Evolutionary conservation across 108 stramenopile species (phyloP), one percentile per base, ranked within the genome.

Genomic region (Nitzschia sp.): DNA sequence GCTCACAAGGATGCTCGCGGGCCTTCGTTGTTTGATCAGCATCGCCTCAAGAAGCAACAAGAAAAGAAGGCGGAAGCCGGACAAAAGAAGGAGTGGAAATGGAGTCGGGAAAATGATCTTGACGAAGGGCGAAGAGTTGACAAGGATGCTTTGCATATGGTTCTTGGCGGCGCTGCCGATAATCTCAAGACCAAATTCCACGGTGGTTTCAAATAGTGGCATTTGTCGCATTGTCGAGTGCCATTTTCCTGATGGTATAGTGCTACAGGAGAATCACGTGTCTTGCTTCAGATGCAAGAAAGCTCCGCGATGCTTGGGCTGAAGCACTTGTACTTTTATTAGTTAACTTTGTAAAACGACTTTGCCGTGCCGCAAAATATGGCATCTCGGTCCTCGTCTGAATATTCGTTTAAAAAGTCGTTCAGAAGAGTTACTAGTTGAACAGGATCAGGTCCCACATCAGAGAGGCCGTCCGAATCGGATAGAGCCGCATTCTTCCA

Each of bases 101-200:
- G 90, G 90, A 92, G 59, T 64, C 77, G 89, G 11, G 86, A 92
- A 26, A 82, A 79, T 23, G 88, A 92, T 63, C 68, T 94, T 49
- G 93, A 92, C 63, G 82, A 83, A 21, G 92, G 94, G 28, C 68
- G 91, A 30, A 85, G 90, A 47, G 94, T 95, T 0, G 91, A 95
- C 80, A 93, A 91, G 77, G 80, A 90, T 78, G 85, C 84, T 11
- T 64, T 95, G 62, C 71, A 84, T 36, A 75, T 87, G 74, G 75
- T 92, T 46, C 70, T 92, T 68, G 89, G 92, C 31, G 89, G 92
- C n/a, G 92, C 92, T 23, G 69, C 61, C 11, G 71, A 59, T 21
- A 85, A 85, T 63, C 77, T 93, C 56, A 86, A 85, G 46, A 80
- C 59, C 45, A 93, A 93, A 71, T 93, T 93, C 64, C 86, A 88